Evolutionary conservation across 305 asterid genomes (phyloP), one percentile per base, ranked within the genome.

Genomic region (Lippia alba): DNA sequence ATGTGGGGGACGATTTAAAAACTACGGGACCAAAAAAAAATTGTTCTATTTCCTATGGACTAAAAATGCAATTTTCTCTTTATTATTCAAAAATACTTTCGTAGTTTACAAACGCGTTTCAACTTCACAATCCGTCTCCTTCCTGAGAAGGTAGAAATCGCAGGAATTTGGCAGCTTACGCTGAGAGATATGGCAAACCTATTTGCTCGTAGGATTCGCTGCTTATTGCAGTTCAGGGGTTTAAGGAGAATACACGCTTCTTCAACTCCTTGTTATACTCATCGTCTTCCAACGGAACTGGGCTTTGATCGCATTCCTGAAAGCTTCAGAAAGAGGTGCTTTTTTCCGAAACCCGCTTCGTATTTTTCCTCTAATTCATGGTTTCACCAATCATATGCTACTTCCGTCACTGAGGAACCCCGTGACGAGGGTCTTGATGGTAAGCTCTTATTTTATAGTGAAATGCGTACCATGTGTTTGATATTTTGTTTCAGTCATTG

Each of bases 391-490:
- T 73, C 85, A 8, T 80, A 77, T 67, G 76, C 65, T 19, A 69
- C 66, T 72, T 57, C 81, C 33, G n/a, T n/a, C n/a, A 10, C 24
- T 30, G 69, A 68, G 15, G 75, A 51, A 67, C 9, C 75, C 50
- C 62, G 34, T 45, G 55, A 58, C 32, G 73, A 57, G 53, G 39
- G 69, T 14, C 66, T 16, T 67, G 67, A 74, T 46, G 61, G 88
- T 83, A 51, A 24, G 74, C 70, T 53, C 44, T 61, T 39, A 15
- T 1, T 46, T 69, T 39, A 20, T 2, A 3, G 46, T 33, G 33
- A 10, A 10, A 8, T 64, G 91, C 66, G 59, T 56, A 60, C 83
- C 72, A 87, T 40, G 61, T 79, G 91, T 86, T 82, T 76, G 93
- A 71, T 54, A 30, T 40, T 67, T 80, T 80, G 84, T 59, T 79